Evolutionary conservation across 768 basidiomycete species (phyloP).

Genomic region (Boletus vermiculosoides): DNA sequence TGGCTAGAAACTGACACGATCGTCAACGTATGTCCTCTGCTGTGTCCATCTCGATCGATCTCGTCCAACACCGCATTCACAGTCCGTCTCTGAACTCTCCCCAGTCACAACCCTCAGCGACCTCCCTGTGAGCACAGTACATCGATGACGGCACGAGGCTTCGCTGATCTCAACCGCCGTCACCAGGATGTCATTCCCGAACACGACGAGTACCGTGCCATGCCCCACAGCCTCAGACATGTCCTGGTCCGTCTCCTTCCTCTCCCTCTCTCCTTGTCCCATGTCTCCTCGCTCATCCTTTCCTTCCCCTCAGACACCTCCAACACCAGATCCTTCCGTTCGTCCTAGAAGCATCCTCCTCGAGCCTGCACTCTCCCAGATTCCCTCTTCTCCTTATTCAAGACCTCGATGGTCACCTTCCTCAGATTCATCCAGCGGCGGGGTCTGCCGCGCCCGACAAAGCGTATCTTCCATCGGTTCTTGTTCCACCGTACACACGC

Average conservation of each 20-base stretch:
- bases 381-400: slow-evolving; percentile 19
- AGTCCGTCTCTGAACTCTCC: slow-evolving; percentile 25
- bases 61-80: background rate
- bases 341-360: slow-evolving; percentile 32
- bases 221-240: slow-evolving; percentile 31
- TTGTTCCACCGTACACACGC: slow-evolving; percentile 30
- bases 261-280: background rate
- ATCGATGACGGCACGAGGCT: slow-evolving; percentile 15
- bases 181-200: slow-evolving; percentile 31
- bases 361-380: slow-evolving; percentile 14
- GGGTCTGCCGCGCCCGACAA: slow-evolving; percentile 29
- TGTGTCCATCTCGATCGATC: background rate
- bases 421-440: slow-evolving; percentile 17
- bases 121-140: slow-evolving; percentile 28
- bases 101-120: slow-evolving; percentile 24
- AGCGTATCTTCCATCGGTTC: slow-evolving; percentile 42
- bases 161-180: slow-evolving; percentile 22
- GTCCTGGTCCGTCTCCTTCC: slow-evolving; percentile 26
- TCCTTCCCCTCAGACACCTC: slow-evolving; percentile 21
- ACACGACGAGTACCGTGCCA: slow-evolving; percentile 27
- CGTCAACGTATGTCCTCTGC: slow-evolving; percentile 23
- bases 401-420: slow-evolving; percentile 19
- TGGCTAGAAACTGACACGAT: slow-evolving; percentile 20
- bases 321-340: slow-evolving; percentile 12
- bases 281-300: slow-evolving; percentile 8